phyloP scores from a whole-genome alignment of 345 rosid genomes.

The Gossypium anomalum region DNA sequence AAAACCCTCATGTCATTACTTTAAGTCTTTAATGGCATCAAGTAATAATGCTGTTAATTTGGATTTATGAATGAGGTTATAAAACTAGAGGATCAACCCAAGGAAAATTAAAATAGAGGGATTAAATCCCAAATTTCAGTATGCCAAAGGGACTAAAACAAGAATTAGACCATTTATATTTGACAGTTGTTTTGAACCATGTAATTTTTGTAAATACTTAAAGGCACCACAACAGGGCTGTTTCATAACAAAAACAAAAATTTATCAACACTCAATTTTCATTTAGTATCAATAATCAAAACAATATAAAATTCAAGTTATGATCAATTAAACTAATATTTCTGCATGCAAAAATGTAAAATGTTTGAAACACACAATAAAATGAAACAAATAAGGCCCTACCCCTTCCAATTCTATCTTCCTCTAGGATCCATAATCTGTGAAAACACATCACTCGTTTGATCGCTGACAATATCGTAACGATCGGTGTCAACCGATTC shows the following conservation, averaged over 20 bases:
- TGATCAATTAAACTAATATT: background rate
- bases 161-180: too few species aligned
- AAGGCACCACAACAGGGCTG: too few species aligned
- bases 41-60: too few species aligned
- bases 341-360: background rate
- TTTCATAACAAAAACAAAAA: background rate
- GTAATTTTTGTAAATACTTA: too few species aligned
- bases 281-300: background rate
- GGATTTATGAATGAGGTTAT: too few species aligned
- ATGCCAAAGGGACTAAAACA: too few species aligned
- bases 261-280: background rate
- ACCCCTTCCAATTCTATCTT: slow-evolving; percentile 8
- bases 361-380: background rate
- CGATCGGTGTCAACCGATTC: background rate
- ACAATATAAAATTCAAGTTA: background rate
- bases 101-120: too few species aligned
- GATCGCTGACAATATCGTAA: background rate
- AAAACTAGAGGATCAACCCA: too few species aligned
- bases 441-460: slow-evolving; percentile 16
- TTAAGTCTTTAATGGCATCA: too few species aligned
- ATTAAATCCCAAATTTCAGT: too few species aligned
- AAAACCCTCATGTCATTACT: too few species aligned
- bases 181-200: background rate
- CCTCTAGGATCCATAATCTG: slow-evolving; percentile 20
- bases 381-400: background rate